Percentiles rank a stretch among this genome's conserved stretches.
Evolutionary conservation across 2,329 filamentous ascomycete genomes (phyloP).

Genomic region (Pyrenochaeta sp.): DNA sequence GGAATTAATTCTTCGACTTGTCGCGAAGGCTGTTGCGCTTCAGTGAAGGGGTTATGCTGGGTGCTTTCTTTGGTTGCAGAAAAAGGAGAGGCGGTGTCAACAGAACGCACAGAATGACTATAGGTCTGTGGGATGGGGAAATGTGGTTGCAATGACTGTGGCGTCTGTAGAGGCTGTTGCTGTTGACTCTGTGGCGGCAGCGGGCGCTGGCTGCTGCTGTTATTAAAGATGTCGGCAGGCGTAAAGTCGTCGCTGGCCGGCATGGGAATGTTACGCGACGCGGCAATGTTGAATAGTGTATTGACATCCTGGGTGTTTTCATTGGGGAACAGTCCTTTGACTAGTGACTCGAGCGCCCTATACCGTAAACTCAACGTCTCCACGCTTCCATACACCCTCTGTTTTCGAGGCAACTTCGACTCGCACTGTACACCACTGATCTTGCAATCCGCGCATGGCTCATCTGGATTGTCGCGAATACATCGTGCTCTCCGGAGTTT

Average conservation of each 20-base stretch:
- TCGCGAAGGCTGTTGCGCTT: constrained; percentile 16
- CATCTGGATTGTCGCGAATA: constrained; percentile 36
- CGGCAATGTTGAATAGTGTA: constrained; percentile 51
- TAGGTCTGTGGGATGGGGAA: constrained; percentile 9
- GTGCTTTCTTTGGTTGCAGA: constrained; percentile 15
- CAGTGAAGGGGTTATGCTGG: constrained; percentile 23
- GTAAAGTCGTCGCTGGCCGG: constrained; percentile 41
- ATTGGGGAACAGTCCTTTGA: constrained; percentile 53
- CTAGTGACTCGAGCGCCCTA: constrained; percentile 53
- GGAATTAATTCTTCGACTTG: constrained; percentile 27
- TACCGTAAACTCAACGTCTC: constrained; percentile 57
- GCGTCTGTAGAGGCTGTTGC: constrained; percentile 11
- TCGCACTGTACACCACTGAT: constrained; percentile 52
- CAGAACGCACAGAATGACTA: constrained; percentile 12
- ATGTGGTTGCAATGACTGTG: constrained; percentile 3
- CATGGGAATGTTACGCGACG: constrained; percentile 49
- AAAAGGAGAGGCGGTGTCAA: constrained; percentile 11
- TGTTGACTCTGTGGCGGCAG: constrained; percentile 1
- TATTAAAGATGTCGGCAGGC: constrained; percentile 37
- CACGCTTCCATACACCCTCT: constrained; percentile 57
- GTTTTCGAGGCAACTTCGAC: constrained; percentile 55
- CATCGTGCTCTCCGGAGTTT: constrained; percentile 40
- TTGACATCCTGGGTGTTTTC: constrained; percentile 51
- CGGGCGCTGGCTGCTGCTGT: constrained; percentile 6
- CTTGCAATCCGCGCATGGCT: constrained; percentile 52